Evolutionary conservation across 1,284 basidiomycete species (phyloP), one percentile per base, ranked within the genome.

Genomic region (Apiotrichum veenhuisii): DNA sequence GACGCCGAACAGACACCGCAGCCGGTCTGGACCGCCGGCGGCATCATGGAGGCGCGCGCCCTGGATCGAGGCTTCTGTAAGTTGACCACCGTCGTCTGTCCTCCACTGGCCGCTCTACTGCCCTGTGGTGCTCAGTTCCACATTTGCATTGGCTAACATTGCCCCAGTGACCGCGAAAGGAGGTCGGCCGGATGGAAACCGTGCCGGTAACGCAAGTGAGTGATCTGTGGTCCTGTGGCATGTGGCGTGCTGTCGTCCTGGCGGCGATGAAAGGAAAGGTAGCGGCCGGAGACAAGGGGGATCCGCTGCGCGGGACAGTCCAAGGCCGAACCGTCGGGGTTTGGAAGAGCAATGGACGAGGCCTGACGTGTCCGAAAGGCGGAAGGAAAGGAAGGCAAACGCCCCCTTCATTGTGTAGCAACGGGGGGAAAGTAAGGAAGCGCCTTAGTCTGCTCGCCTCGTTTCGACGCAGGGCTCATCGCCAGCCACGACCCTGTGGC

Each of bases 111-210:
- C 14, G 33, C 33, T 14, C 4, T n/a, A 34, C 33, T 9, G 14
- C 33, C 14, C 14, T 34, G 8, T 34, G 8, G 33, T 34, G 9
- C 33, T 8, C 55, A n/a, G 57, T 20, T 48, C 52, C 20, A 22
- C 26, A 27, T 15, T 5, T 9, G 10, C 15, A 46, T 36, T 12
- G 18, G 14, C 22, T n/a, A 10, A 8, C 1, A 7, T 47, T n/a
- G n/a, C n/a, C n/a, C n/a, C n/a, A 76, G 79, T 92, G 38, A 96
- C 92, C 43, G 92, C 93, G 12, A 89, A 91, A 73, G 87, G 89
- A 18, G 91, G 90, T 8, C 76, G 93, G 56, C 87, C 90, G 10
- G 93, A 96, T 77, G 79, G 88, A 20, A 87, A 91, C 70, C 82
- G 93, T 46, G 90, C 91, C 1, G 93, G 91, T 20, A 93, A 95